Base-by-base conservation (phyloP, 768 basidiomycete species). In the Boletus sp. region DNA sequence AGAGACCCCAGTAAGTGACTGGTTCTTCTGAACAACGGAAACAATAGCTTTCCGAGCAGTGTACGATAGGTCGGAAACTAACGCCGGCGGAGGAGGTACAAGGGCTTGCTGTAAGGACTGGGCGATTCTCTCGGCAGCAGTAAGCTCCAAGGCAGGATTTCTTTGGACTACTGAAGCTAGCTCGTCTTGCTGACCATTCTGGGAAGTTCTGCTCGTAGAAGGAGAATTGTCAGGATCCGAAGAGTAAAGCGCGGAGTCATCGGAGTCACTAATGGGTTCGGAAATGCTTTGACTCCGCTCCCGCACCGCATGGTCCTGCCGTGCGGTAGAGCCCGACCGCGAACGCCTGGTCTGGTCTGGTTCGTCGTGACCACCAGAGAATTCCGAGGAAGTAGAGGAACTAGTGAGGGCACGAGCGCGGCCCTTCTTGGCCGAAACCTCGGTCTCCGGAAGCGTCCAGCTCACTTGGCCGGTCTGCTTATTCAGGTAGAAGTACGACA, bases 401-500 rank as follows among this genome's bases (percentile, higher is more conserved):
- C 54, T 64, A 21, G 74, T 71, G 54, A 66, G 55, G 27, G 70
- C 70, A 35, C 72, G 70, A 47, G 59, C 54, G n/a, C 70, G 69
- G 23, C 72, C 71, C 34, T 61, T 66, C 62, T 62, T 69, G 55
- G 53, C 54, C 41, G 55, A 23, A 49, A 54, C 53, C 19, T 70
- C 61, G 17, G 58, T 56, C 53, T 84, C 83, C 38, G 89, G 90
- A 33, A 80, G 73, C 7, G 82, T 83, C 90, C 87, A 90, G 51
- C 82, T 83, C 15, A 85, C 75, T 49, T 81, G 73, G 14, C 87
- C 87, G 55, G 85, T 85, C 23, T 78, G 64, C 58, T 79, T 84
- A 75, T 95, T 94, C 68, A 79, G 68, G 69, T 89, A 94, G 64
- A 82, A 91, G 67, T 88, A 90, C 4, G 87, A 82, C 72, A 82